These are phyloP conservation scores for Paradendryphiella salina DNA, from an alignment of 2,329 filamentous ascomycete genomes.

Conservation along the genomic window DNA sequence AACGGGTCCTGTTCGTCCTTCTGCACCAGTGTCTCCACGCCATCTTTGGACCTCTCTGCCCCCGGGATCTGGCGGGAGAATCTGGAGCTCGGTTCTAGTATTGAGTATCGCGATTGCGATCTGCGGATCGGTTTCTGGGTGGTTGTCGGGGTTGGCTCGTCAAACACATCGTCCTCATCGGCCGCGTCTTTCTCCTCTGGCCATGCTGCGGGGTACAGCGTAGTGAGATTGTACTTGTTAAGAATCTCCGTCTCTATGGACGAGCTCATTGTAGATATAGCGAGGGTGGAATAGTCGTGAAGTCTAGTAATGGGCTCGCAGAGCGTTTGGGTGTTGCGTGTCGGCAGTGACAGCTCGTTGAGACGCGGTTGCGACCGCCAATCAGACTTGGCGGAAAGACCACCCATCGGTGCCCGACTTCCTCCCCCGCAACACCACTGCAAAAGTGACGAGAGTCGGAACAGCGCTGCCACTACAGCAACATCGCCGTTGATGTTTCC, in stretches of 20 bases:
- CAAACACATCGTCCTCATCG: conserved; percentile 53
- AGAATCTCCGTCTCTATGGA: conserved; percentile 69
- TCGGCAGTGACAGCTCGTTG: conserved; percentile 19
- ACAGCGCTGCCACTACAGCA: too few relatives aligned
- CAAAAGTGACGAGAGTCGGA: too few relatives aligned
- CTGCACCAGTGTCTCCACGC: conserved; percentile 76
- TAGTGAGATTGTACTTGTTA: conserved; percentile 86
- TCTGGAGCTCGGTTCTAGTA: conserved; percentile 75
- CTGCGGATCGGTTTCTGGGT: conserved; percentile 44
- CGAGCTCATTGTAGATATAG: conserved; percentile 32
- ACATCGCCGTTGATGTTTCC: too few relatives aligned
- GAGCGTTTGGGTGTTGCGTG: conserved; percentile 13
- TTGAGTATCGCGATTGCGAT: conserved; percentile 82
- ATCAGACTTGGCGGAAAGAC: conserved; percentile 27
- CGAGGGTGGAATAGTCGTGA: conserved; percentile 1
- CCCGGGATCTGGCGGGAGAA: conserved; percentile 69
- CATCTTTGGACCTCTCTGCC: conserved; percentile 68
- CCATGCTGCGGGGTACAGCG: conserved; percentile 80
- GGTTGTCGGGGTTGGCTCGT: conserved; percentile 54
- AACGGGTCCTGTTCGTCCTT: conserved; percentile 92
- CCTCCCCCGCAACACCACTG: background rate
- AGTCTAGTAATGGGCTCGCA: background rate
- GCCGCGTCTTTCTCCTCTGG: conserved; percentile 77
- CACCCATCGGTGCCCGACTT: background rate
- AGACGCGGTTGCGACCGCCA: conserved; percentile 29